Conservation (phyloP, 1,284 basidiomycete species). For the Irpex sp. region DNA sequence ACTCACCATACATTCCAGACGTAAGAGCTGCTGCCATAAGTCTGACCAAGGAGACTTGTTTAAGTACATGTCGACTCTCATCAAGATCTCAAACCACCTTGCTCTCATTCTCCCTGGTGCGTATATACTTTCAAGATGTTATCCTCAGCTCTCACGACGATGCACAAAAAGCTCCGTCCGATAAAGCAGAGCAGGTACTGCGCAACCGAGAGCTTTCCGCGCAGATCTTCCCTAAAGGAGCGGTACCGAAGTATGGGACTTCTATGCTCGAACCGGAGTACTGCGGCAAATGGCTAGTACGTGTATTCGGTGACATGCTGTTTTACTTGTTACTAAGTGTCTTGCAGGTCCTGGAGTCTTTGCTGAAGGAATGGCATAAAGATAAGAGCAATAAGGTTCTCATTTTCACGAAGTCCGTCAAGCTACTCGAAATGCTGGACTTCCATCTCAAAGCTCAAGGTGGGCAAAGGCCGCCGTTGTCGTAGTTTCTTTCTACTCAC, state of each 20-base stretch:
- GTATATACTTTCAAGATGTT: too few relatives aligned
- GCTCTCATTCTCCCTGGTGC: conserved; percentile 73
- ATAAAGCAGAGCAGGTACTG: conserved; percentile 57
- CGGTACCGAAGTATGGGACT: conserved; percentile 53
- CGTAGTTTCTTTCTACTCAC: too few relatives aligned
- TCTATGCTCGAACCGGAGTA: conserved; percentile 56
- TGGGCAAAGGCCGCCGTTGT: conserved; percentile 22
- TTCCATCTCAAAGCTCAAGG: conserved; percentile 57
- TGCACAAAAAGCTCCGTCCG: conserved; percentile 44
- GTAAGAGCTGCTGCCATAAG: conserved; percentile 60
- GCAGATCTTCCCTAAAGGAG: conserved; percentile 48
- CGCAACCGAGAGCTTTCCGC: conserved; percentile 56
- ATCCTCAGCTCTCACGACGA: too few relatives aligned
- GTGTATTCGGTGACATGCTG: conserved; percentile 17
- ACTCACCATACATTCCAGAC: conserved; percentile 31
- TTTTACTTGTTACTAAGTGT: not conserved
- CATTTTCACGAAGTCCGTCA: conserved; percentile 83
- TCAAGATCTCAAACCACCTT: conserved; percentile 84
- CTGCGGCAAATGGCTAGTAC: conserved; percentile 83
- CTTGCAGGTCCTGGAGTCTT: conserved; percentile 53
- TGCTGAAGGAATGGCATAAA: conserved; percentile 62
- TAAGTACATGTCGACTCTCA: conserved; percentile 70
- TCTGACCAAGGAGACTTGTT: conserved; percentile 60
- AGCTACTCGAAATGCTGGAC: conserved; percentile 75
- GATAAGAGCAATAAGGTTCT: conserved; percentile 71